These are phyloP conservation scores for Cucumis hystrix DNA, from an alignment of 306 rosid genomes.

Conservation along the genomic window DNA sequence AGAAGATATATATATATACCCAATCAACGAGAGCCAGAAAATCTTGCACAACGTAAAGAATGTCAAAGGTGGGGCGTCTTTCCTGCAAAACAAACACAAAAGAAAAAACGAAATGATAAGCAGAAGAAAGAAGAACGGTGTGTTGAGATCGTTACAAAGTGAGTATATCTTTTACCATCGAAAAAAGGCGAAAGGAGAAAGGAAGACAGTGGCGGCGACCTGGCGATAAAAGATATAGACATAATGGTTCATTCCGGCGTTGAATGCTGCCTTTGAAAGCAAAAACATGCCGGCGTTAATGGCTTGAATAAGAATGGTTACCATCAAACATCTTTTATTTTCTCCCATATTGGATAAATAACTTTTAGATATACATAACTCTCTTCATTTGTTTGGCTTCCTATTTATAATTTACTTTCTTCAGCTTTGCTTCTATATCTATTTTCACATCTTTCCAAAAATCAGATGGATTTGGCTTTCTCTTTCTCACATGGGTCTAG, in stretches of 20 bases:
- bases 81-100: slow-evolving; percentile 21
- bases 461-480: too few species aligned
- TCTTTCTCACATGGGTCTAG: too few species aligned
- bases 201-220: slow-evolving; percentile 34
- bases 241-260: slow-evolving; percentile 66
- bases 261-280: slow-evolving; percentile 32
- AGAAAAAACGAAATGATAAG: not conserved
- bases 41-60: slow-evolving; percentile 56
- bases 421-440: too few species aligned
- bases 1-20: slow-evolving; percentile 17
- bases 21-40: slow-evolving; percentile 44
- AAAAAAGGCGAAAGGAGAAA: slow-evolving; percentile 42
- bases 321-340: slow-evolving; percentile 12
- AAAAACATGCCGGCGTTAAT: slow-evolving; percentile 46
- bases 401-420: too few species aligned
- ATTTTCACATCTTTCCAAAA: too few species aligned
- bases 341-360: not conserved
- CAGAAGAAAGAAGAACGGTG: not conserved
- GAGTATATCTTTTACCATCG: slow-evolving; percentile 19
- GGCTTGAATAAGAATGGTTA: slow-evolving; percentile 35
- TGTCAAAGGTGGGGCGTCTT: slow-evolving; percentile 47
- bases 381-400: too few species aligned
- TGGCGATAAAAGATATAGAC: slow-evolving; percentile 68
- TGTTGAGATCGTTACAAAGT: too few species aligned
- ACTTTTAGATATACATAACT: too few species aligned